A percentile compares a stretch with the other conserved stretches of the same genome.
These are phyloP conservation scores for Trapa incisa DNA, from an alignment of 345 rosid species.

Conservation along the genomic window DNA sequence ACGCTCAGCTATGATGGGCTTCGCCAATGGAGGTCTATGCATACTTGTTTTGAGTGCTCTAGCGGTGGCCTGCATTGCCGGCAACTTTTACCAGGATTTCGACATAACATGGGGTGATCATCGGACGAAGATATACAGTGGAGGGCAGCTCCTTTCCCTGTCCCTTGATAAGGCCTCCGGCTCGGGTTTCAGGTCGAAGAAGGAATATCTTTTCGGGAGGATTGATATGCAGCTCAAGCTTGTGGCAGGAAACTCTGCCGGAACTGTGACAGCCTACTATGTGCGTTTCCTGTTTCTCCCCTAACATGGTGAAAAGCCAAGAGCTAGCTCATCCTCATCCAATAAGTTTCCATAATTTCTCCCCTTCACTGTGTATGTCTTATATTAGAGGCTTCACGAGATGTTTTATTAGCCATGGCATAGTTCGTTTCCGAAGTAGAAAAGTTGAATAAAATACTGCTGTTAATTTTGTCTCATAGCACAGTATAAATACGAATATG, in stretches of 20 bases:
- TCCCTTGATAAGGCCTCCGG: slow-evolving; percentile 43
- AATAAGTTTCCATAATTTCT: no score
- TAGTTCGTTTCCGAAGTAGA: no score
- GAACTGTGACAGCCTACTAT: slow-evolving; percentile 44
- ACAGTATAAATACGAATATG: background rate
- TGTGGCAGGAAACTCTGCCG: slow-evolving; percentile 52
- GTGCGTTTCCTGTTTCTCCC: slow-evolving; percentile 11
- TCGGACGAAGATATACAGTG: slow-evolving; percentile 37
- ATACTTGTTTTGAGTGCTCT: background rate
- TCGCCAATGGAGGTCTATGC: background rate
- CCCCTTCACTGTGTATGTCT: no score
- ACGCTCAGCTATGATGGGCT: background rate
- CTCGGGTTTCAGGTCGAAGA: slow-evolving; percentile 47
- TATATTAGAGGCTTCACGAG: no score
- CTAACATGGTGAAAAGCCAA: no score
- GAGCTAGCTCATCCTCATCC: no score
- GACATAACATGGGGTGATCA: slow-evolving; percentile 54
- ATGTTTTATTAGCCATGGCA: no score
- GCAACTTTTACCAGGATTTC: slow-evolving; percentile 31
- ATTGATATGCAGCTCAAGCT: slow-evolving; percentile 46
- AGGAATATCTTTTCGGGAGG: slow-evolving; percentile 38
- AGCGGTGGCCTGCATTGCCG: slow-evolving; percentile 10
- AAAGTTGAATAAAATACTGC: background rate
- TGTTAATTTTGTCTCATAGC: background rate
- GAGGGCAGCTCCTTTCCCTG: slow-evolving; percentile 47